Percentiles rank a stretch among this genome's conserved stretches.
phyloP scores from a whole-genome alignment of 2,329 filamentous ascomycete genomes.

The Arachnomyces sp. region DNA sequence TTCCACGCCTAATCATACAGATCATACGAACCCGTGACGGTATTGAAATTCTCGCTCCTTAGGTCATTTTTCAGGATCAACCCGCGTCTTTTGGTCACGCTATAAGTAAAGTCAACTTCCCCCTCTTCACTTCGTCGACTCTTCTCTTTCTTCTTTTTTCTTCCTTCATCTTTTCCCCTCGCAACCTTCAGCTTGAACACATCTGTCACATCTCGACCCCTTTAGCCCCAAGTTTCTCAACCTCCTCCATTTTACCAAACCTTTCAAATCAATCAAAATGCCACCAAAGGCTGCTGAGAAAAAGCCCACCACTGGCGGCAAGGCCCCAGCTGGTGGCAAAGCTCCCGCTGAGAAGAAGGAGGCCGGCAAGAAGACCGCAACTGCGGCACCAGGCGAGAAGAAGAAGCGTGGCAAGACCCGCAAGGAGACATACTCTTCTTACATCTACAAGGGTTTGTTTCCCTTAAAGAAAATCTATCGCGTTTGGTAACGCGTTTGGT shows the following conservation, averaged over 20 bases:
- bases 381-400: conserved; percentile 88
- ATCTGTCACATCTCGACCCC: conserved; percentile 18
- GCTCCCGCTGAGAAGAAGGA: conserved; percentile 97
- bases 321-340: conserved; percentile 70
- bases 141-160: conserved; percentile 26
- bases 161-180: conserved; percentile 27
- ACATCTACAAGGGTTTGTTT: conserved; percentile 97
- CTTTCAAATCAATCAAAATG: conserved; percentile 58
- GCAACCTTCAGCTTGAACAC: conserved; percentile 19
- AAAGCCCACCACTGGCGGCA: conserved; percentile 89
- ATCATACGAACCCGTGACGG: conserved; percentile 36
- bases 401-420: conserved; percentile 99
- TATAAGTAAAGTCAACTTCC: conserved; percentile 42
- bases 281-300: conserved; percentile 96
- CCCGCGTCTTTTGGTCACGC: conserved; percentile 30
- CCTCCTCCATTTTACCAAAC: conserved; percentile 25
- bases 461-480: conserved; percentile 1
- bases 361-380: conserved; percentile 93
- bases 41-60: conserved; percentile 42
- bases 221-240: conserved; percentile 16
- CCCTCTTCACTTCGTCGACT: conserved; percentile 28
- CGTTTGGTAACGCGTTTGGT: conserved; percentile 29
- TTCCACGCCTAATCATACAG: conserved; percentile 34
- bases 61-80: conserved; percentile 36
- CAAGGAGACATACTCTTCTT: conserved; percentile 99